Conservation (phyloP, 306 rosid species). For the Citrullus mucosospermus region DNA sequence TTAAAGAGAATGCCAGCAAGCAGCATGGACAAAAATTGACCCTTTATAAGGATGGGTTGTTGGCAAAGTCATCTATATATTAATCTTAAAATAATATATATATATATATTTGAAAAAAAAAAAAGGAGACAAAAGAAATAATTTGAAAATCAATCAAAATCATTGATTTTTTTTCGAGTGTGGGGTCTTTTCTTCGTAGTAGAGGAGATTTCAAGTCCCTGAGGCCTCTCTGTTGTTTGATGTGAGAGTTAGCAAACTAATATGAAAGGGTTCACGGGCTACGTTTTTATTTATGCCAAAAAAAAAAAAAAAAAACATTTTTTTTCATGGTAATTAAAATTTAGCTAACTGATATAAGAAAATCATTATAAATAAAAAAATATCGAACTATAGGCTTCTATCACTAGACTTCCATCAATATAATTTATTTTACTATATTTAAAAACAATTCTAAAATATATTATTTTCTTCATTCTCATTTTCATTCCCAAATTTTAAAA, state of each 20-base stretch:
- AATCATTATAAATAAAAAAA: no score
- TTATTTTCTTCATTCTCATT: no score
- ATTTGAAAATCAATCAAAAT: slow-evolving; percentile 1
- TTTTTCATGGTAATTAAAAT: no score
- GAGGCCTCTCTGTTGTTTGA: not conserved
- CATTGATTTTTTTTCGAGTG: not conserved
- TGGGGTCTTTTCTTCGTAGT: not conserved
- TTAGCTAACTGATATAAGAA: no score
- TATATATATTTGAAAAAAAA: not conserved
- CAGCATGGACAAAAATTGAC: not conserved
- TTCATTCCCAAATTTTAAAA: no score
- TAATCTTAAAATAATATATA: not conserved
- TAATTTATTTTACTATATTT: no score
- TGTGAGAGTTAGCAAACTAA: not conserved
- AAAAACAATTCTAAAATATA: no score
- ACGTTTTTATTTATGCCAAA: not conserved
- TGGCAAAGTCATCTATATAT: not conserved
- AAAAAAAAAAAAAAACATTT: no score
- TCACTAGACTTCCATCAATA: no score
- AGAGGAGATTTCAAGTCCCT: not conserved
- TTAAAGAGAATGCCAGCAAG: no score
- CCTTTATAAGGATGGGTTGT: not conserved
- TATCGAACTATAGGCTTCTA: no score
- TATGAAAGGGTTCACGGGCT: not conserved
- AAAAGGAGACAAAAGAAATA: not conserved